Percentiles rank a stretch among this genome's conserved stretches.
Conservation (phyloP, 257 asterid genomes). For the Orobanche coerulescens region DNA sequence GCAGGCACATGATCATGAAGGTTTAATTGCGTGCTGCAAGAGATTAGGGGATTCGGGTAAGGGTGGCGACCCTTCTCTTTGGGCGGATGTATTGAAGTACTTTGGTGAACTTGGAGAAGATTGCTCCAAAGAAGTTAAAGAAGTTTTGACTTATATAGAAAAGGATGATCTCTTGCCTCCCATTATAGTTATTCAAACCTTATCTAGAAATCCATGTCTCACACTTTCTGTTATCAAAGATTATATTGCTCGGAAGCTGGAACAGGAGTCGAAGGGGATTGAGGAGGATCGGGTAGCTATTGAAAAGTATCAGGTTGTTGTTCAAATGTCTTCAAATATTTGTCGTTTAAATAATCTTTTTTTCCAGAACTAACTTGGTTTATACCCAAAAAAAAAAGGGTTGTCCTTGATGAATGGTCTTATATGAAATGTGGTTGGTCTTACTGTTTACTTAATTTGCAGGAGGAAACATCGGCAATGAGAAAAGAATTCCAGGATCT, state of each 20-base stretch:
- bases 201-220: constrained; percentile 85
- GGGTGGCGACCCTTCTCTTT: constrained; percentile 86
- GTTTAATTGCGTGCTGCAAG: constrained; percentile 95
- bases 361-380: constrained; percentile 3
- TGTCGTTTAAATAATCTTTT: constrained; percentile 11
- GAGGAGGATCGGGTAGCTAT: constrained; percentile 79
- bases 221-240: constrained; percentile 89
- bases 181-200: constrained; percentile 78
- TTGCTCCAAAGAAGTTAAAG: constrained; percentile 90
- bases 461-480: constrained; percentile 82
- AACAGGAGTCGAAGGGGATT: constrained; percentile 78
- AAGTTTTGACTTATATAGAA: constrained; percentile 74
- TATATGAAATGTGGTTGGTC: background rate
- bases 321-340: constrained; percentile 14
- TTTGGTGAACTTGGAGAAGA: constrained; percentile 98
- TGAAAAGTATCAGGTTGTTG: constrained; percentile 80
- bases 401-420: background rate
- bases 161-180: constrained; percentile 96
- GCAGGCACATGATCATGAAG: constrained; percentile 92
- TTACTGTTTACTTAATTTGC: constrained; percentile 22
- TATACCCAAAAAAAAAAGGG: background rate
- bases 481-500: constrained; percentile 89
- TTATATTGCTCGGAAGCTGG: constrained; percentile 88
- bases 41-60: constrained; percentile 82
- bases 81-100: constrained; percentile 89